phyloP scores from a whole-genome alignment of 2,329 filamentous ascomycete genomes.

The Coniochaeta sp. region DNA sequence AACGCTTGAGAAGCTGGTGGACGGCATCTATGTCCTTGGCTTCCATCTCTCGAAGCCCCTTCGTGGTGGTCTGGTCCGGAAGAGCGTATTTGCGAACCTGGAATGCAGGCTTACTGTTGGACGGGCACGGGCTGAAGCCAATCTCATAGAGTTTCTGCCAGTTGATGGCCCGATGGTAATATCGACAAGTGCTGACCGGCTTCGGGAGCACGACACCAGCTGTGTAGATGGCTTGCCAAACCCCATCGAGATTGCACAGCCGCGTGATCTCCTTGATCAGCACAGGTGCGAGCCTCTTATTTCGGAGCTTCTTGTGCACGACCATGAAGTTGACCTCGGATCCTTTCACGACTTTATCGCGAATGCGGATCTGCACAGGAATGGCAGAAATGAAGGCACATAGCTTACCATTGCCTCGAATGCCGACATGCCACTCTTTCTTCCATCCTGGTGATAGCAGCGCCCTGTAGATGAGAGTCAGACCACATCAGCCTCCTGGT shows the following conservation, averaged over 20 bases:
- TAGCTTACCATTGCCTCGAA: conserved; percentile 77
- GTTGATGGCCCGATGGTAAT: conserved; percentile 89
- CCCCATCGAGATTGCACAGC: conserved; percentile 75
- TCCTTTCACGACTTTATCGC: conserved; percentile 65
- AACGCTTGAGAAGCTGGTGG: conserved; percentile 65
- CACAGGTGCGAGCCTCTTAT: conserved; percentile 85
- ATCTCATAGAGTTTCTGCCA: conserved; percentile 96
- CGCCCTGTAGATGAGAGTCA: conserved; percentile 51
- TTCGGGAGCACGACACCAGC: conserved; percentile 86
- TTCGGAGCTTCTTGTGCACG: conserved; percentile 94
- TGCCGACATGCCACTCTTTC: conserved; percentile 90
- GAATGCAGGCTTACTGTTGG: conserved; percentile 73
- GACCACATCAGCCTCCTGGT: background rate
- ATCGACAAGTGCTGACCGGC: conserved; percentile 86
- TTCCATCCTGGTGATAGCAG: conserved; percentile 92
- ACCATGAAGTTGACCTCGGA: conserved; percentile 98
- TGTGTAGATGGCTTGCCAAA: conserved; percentile 95
- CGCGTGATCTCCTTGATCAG: conserved; percentile 98
- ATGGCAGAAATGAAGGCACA: conserved; percentile 96
- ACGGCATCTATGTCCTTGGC: conserved; percentile 71
- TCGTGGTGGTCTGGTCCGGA: conserved; percentile 63
- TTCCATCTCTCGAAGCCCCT: conserved; percentile 75
- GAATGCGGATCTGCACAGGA: conserved; percentile 74
- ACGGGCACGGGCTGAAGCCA: conserved; percentile 83
- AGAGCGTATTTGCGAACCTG: conserved; percentile 84